A percentile compares a stretch with the other conserved stretches of the same genome.
phyloP scores from a whole-genome alignment of 208 protist genomes.

The Zelonia costaricensis region DNA sequence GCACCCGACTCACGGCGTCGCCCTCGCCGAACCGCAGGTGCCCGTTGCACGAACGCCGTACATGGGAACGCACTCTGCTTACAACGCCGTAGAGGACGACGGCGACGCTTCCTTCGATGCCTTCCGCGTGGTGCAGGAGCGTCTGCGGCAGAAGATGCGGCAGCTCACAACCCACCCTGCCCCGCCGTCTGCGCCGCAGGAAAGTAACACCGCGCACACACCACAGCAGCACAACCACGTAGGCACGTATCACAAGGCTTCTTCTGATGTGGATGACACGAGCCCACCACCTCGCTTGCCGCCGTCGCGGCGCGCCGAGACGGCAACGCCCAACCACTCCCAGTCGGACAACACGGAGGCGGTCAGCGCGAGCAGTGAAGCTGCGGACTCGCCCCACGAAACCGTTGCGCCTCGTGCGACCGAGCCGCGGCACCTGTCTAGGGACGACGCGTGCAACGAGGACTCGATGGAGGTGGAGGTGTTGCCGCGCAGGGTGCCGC shows the following conservation, averaged over 20 bases:
- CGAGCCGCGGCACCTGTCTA: neutral
- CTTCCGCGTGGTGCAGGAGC: slow-evolving; percentile 50
- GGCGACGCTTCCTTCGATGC: slow-evolving; percentile 42
- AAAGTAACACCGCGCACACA: neutral
- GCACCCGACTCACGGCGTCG: neutral
- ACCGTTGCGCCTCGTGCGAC: neutral
- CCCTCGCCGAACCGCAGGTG: neutral
- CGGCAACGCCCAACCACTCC: slow-evolving; percentile 9
- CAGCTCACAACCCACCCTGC: slow-evolving; percentile 1
- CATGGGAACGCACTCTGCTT: neutral
- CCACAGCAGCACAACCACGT: neutral
- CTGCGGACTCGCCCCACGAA: no score
- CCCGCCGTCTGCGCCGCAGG: neutral
- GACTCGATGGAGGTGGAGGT: slow-evolving; percentile 4
- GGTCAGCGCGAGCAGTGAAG: no score
- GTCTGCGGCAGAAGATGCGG: slow-evolving; percentile 57
- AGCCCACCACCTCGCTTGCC: slow-evolving; percentile 27
- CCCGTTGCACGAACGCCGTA: no score
- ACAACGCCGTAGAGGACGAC: neutral
- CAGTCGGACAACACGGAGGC: neutral
- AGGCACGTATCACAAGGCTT: neutral
- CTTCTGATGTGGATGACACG: neutral
- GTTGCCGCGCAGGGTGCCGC: neutral
- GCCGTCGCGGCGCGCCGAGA: slow-evolving; percentile 8
- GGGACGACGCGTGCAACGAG: no score